Evolutionary conservation across 140 eudicot genomes (phyloP), one percentile per base, ranked within the genome.

Genomic region (Erigeron philadelphicus): DNA sequence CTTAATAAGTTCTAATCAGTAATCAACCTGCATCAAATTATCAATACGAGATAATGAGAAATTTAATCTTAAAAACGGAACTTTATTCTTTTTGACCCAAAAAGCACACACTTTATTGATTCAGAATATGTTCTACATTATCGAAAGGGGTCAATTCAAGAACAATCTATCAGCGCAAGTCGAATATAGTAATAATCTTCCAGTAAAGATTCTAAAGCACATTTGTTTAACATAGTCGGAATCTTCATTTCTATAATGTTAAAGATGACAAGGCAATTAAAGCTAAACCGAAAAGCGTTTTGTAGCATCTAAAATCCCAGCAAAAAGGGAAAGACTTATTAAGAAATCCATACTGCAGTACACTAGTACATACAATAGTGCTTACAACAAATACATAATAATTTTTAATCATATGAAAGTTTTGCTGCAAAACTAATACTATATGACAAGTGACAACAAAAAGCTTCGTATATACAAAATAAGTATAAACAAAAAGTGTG

Each of bases 251-350:
- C 7, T 11, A 43, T 31, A 80, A 59, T 79, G 73, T 43, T 75
- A 19, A 47, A 71, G 72, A 77, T 76, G 69, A 59, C 53, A 71
- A 72, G 55, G 59, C 74, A 67, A 75, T 54, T 63, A 62, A 47
- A 73, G 72, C 12, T 23, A 25, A 57, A 62, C 16, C 60, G 8
- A 50, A 69, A 78, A 72, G 74, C 61, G 76, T 52, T 21, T 31
- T 78, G 73, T 64, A 65, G 76, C 67, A 82, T 70, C 64, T 76
- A 65, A 81, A 71, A 70, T 77, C 67, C 72, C 41, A 58, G 12
- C 45, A 71, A 74, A 74, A 72, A 80, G 67, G 23, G 13, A 0
- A 21, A 75, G 11, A 61, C 63, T 55, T 41, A 45, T 47, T 11
- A 2, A 44, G 63, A 60, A 70, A 53, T 45, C 42, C 17, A 42